phyloP scores from a whole-genome alignment of 768 basidiomycete genomes.

The Myochromella boudieri region DNA sequence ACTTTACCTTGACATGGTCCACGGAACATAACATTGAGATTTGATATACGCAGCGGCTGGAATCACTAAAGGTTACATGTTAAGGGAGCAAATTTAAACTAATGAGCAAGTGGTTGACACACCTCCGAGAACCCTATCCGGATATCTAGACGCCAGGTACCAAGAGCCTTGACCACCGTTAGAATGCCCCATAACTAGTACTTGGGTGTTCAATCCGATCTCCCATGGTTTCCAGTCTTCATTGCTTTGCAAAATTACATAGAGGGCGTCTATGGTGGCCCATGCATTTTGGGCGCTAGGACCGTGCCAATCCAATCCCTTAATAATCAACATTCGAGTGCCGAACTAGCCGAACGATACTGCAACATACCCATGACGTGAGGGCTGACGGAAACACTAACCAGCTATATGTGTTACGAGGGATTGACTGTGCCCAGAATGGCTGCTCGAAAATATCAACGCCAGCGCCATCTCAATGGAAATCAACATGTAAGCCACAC shows the following conservation, averaged over 20 bases:
- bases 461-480: slow-evolving; percentile 75
- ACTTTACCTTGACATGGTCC: slow-evolving; percentile 59
- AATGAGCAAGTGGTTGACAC: slow-evolving; percentile 5
- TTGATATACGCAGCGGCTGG: slow-evolving; percentile 86
- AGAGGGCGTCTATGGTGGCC: slow-evolving; percentile 57
- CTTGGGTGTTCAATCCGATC: slow-evolving; percentile 37
- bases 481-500: neutral
- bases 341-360: neutral
- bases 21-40: slow-evolving; percentile 82
- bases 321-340: neutral
- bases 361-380: slow-evolving; percentile 69
- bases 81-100: neutral
- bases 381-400: slow-evolving; percentile 78
- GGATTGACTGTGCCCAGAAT: slow-evolving; percentile 67
- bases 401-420: slow-evolving; percentile 65
- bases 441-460: slow-evolving; percentile 58
- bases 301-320: slow-evolving; percentile 95
- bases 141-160: slow-evolving; percentile 75
- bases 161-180: slow-evolving; percentile 93
- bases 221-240: slow-evolving; percentile 40
- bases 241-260: slow-evolving; percentile 37
- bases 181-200: slow-evolving; percentile 85
- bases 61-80: slow-evolving; percentile 44
- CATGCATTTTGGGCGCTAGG: slow-evolving; percentile 74
- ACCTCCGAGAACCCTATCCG: slow-evolving; percentile 73